A percentile compares a stretch with the other conserved stretches of the same genome.
These are phyloP conservation scores for Penicillium sp. DNA, from an alignment of 2,329 filamentous ascomycete genomes.

Conservation along the genomic window DNA sequence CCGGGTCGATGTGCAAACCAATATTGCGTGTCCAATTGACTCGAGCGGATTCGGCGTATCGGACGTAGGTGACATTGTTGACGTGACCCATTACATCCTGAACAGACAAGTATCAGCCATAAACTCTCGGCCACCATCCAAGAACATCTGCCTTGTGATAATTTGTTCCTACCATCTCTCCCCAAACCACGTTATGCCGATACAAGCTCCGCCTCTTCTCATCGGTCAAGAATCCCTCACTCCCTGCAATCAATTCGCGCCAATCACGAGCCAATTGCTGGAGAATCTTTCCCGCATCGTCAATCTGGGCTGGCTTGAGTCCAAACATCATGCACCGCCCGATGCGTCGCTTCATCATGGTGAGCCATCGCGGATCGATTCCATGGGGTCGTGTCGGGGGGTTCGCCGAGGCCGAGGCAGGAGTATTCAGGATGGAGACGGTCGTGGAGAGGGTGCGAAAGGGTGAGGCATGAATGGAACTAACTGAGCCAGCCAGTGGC, in stretches of 20 bases:
- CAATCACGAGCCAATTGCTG: slow-evolving; percentile 68
- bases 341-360: slow-evolving; percentile 68
- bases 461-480: slow-evolving; percentile 1
- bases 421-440: slow-evolving; percentile 28
- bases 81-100: slow-evolving; percentile 70
- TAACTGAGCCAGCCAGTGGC: slow-evolving; percentile 27
- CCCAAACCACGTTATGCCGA: slow-evolving; percentile 75
- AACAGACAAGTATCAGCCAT: slow-evolving; percentile 30
- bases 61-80: slow-evolving; percentile 84
- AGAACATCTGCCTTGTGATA: background rate
- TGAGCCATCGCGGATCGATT: slow-evolving; percentile 69
- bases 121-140: background rate
- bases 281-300: slow-evolving; percentile 65
- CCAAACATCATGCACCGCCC: slow-evolving; percentile 80
- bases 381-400: slow-evolving; percentile 33
- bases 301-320: slow-evolving; percentile 62
- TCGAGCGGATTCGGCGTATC: slow-evolving; percentile 81
- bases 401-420: slow-evolving; percentile 20
- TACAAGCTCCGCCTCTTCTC: slow-evolving; percentile 67
- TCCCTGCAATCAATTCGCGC: slow-evolving; percentile 73
- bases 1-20: slow-evolving; percentile 66
- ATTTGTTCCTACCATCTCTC: slow-evolving; percentile 72
- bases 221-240: slow-evolving; percentile 75
- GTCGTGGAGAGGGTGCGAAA: slow-evolving; percentile 31
- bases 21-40: slow-evolving; percentile 79